These are phyloP conservation scores for Ceratobasidium theobromae DNA, from an alignment of 1,284 basidiomycete species.

Conservation along the genomic window DNA sequence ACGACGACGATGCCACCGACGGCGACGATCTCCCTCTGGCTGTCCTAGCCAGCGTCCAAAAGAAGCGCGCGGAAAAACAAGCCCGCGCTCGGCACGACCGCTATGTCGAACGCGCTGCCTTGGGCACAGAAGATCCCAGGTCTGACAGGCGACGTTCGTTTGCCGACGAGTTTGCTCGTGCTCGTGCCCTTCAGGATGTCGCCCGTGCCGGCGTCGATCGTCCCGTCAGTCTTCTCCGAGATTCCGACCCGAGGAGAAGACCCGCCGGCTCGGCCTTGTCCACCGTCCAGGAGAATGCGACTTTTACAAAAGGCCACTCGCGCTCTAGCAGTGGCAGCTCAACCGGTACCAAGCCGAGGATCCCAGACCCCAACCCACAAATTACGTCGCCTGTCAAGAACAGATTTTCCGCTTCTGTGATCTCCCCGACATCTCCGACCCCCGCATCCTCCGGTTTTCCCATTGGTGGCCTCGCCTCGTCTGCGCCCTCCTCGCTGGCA, in stretches of 20 bases:
- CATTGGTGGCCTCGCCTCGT: constrained; percentile 5
- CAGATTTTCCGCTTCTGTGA: background rate
- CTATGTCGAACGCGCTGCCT: background rate
- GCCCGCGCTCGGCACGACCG: constrained; percentile 4
- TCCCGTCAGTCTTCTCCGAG: constrained; percentile 13
- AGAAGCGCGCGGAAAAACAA: constrained; percentile 19
- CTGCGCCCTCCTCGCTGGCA: background rate
- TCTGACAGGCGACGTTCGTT: background rate
- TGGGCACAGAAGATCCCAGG: background rate
- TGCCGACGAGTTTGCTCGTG: constrained; percentile 11
- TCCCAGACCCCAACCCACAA: no score
- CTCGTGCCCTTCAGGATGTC: background rate
- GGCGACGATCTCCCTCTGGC: constrained; percentile 25
- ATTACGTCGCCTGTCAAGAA: no score
- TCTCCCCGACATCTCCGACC: background rate
- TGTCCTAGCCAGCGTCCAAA: constrained; percentile 13
- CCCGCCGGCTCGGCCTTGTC: background rate
- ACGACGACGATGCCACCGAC: constrained; percentile 19
- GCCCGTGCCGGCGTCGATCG: constrained; percentile 16
- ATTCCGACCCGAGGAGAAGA: background rate
- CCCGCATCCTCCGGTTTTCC: background rate
- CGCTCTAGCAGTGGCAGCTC: background rate
- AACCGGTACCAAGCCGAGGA: background rate
- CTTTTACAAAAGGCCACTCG: background rate
- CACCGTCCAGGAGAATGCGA: background rate